Percentiles rank a stretch among this genome's conserved stretches.
Conservation (phyloP, 768 basidiomycete genomes). For the Rhodotorula sphaerocarpa region DNA sequence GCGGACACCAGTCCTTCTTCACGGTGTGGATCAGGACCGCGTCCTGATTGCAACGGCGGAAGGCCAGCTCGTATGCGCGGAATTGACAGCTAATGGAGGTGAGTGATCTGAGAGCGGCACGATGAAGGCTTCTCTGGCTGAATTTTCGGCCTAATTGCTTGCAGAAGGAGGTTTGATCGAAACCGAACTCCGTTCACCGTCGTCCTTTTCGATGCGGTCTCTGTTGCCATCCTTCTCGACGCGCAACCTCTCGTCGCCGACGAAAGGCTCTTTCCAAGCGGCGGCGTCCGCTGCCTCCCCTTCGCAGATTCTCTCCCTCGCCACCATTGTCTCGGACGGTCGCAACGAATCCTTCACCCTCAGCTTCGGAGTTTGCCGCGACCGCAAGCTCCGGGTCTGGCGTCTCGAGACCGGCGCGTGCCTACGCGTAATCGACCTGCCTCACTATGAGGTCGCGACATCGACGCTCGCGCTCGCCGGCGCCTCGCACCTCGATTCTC, state of each 20-base stretch:
- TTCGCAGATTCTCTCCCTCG: conserved; percentile 61
- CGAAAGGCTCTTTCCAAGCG: conserved; percentile 49
- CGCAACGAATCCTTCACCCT: conserved; percentile 55
- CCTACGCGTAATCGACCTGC: conserved; percentile 51
- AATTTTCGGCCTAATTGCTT: neutral
- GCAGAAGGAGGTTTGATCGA: conserved; percentile 14
- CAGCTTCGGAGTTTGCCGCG: conserved; percentile 72
- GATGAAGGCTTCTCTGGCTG: neutral
- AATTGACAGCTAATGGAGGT: conserved; percentile 3
- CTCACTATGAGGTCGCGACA: conserved; percentile 49
- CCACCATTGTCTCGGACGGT: conserved; percentile 59
- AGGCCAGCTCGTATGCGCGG: conserved; percentile 1
- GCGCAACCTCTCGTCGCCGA: conserved; percentile 56
- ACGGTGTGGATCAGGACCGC: conserved; percentile 14
- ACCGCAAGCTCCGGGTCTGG: conserved; percentile 78
- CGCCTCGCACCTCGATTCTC: neutral
- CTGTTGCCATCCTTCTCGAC: conserved; percentile 55
- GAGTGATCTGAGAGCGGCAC: neutral
- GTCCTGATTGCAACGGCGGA: conserved; percentile 21
- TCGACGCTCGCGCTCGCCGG: conserved; percentile 31
- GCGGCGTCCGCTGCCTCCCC: conserved; percentile 42
- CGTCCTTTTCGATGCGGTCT: conserved; percentile 30
- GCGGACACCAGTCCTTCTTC: conserved; percentile 17
- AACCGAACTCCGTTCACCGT: conserved; percentile 22
- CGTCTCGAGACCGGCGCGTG: conserved; percentile 44